A percentile compares a stretch with the other conserved stretches of the same genome.
Conservation (phyloP, 1,139 yeast genomes). For the Kodamaea fungicola region DNA sequence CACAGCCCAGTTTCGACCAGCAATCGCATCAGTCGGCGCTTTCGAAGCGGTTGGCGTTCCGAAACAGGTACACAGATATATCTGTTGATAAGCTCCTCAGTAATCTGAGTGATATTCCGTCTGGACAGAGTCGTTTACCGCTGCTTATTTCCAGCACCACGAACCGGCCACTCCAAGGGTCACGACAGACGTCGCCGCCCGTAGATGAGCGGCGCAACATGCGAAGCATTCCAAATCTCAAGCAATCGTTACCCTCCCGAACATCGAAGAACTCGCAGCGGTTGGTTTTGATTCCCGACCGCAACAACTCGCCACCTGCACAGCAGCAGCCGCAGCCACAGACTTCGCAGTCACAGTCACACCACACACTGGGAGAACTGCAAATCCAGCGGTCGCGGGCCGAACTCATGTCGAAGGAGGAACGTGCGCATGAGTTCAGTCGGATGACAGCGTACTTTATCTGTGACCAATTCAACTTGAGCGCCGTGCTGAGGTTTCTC, state of each 20-base stretch:
- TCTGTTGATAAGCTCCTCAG: slow-evolving; percentile 70
- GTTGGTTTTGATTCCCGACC: slow-evolving; percentile 79
- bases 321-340: slow-evolving; percentile 8
- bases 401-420: slow-evolving; percentile 65
- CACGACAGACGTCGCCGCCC: slow-evolving; percentile 11
- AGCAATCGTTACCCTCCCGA: slow-evolving; percentile 75
- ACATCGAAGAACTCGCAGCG: slow-evolving; percentile 84
- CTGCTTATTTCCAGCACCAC: slow-evolving; percentile 19
- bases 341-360: slow-evolving; percentile 7
- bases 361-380: slow-evolving; percentile 5
- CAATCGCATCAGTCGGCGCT: slow-evolving; percentile 20
- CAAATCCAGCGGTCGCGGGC: slow-evolving; percentile 57
- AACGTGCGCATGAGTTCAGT: slow-evolving; percentile 66
- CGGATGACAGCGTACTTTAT: slow-evolving; percentile 89
- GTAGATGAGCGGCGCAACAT: slow-evolving; percentile 15
- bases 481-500: slow-evolving; percentile 61
- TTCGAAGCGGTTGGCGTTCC: slow-evolving; percentile 25
- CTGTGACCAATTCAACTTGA: slow-evolving; percentile 74
- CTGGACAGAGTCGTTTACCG: slow-evolving; percentile 59
- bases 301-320: slow-evolving; percentile 10
- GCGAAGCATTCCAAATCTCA: slow-evolving; percentile 52
- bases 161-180: slow-evolving; percentile 7
- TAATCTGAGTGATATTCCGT: slow-evolving; percentile 81
- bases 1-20: slow-evolving; percentile 14
- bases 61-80: slow-evolving; percentile 60